These are phyloP conservation scores for Ambrosiella beaveri DNA, from an alignment of 2,329 filamentous ascomycete genomes.

Conservation along the genomic window DNA sequence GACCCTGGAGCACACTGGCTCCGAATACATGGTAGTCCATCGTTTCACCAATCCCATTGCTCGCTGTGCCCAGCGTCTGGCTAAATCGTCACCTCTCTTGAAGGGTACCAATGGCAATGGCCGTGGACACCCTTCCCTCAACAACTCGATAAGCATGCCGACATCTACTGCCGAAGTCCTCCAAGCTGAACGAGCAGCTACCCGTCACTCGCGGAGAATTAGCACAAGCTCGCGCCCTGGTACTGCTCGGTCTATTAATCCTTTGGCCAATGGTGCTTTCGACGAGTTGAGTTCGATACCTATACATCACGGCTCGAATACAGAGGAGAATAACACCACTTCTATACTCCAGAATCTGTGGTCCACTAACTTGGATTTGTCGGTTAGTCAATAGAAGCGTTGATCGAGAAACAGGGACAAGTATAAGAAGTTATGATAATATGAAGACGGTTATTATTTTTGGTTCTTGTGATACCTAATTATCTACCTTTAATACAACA, in stretches of 20 bases:
- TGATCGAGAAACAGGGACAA: too few species aligned
- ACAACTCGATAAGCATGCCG: not conserved
- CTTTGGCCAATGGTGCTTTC: constrained; percentile 6
- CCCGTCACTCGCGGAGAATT: not conserved
- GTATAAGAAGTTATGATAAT: too few species aligned
- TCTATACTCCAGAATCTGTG: constrained; percentile 40
- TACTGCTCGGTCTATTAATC: constrained; percentile 19
- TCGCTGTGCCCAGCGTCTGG: constrained; percentile 35
- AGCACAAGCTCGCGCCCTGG: constrained; percentile 24
- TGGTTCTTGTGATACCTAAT: too few species aligned
- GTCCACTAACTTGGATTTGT: constrained; percentile 43
- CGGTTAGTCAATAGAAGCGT: constrained; percentile 29
- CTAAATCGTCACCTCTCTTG: constrained; percentile 9
- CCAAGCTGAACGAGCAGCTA: not conserved
- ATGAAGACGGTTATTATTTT: too few species aligned
- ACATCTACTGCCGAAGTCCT: not conserved
- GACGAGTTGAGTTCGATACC: constrained; percentile 5
- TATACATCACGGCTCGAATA: constrained; percentile 12
- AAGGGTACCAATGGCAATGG: not conserved
- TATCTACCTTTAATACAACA: too few species aligned
- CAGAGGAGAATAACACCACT: constrained; percentile 33
- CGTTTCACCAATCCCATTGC: constrained; percentile 55
- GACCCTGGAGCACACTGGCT: constrained; percentile 50
- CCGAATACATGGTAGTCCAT: constrained; percentile 59
- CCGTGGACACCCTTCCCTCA: not conserved